Evolutionary conservation across 306 rosid genomes (phyloP).

Genomic region (Rubus idaeus): DNA sequence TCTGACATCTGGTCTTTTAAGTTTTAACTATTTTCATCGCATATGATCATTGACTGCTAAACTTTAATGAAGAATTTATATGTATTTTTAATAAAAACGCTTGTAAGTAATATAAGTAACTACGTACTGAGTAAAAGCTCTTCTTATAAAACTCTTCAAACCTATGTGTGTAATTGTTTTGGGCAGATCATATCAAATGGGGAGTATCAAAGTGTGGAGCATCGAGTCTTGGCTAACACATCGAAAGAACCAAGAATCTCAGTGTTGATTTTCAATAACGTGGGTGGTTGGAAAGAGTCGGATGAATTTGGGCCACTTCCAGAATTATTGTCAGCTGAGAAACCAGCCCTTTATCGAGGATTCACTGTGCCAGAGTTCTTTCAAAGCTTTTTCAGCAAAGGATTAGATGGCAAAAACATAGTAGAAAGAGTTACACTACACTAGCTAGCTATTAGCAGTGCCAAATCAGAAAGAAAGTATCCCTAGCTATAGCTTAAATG

Average conservation of each 20-base stretch:
- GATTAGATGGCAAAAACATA: conserved; percentile 23
- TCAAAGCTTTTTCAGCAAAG: conserved; percentile 27
- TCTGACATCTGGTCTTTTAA: too few species aligned
- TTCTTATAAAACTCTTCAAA: too few species aligned
- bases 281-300: conserved; percentile 27
- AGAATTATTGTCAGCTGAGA: conserved; percentile 28
- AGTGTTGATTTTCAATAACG: conserved; percentile 27
- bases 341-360: conserved; percentile 32
- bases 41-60: too few species aligned
- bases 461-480: too few species aligned
- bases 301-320: conserved; percentile 32
- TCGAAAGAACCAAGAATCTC: conserved; percentile 36
- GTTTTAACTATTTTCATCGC: too few species aligned
- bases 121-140: neutral
- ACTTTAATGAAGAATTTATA: too few species aligned
- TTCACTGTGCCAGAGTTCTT: conserved; percentile 23
- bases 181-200: conserved; percentile 33
- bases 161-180: neutral
- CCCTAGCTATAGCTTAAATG: too few species aligned
- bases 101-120: too few species aligned
- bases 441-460: neutral
- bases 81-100: too few species aligned
- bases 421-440: conserved; percentile 4
- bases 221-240: conserved; percentile 31
- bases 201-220: conserved; percentile 39